Evolutionary conservation across 208 protist genomes (phyloP).

Genomic region (Crithidia expoeki): DNA sequence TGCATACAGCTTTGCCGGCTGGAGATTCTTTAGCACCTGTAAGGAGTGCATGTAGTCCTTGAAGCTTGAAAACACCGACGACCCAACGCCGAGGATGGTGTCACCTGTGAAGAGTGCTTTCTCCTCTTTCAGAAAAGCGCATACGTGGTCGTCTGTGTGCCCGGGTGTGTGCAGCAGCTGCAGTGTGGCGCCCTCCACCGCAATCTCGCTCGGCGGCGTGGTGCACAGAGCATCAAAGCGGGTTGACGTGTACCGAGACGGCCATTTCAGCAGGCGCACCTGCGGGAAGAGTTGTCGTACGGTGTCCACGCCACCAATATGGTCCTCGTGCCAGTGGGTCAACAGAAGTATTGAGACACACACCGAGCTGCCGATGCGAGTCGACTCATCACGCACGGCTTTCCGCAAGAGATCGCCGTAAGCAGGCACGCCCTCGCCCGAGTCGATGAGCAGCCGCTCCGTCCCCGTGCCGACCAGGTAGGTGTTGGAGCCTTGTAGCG

Average conservation of each 20-base stretch:
- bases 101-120: slow-evolving; percentile 67
- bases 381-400: slow-evolving; percentile 29
- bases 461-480: slow-evolving; percentile 66
- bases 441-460: slow-evolving; percentile 62
- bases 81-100: slow-evolving; percentile 60
- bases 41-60: slow-evolving; percentile 66
- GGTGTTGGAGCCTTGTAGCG: slow-evolving; percentile 76
- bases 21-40: slow-evolving; percentile 28
- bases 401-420: slow-evolving; percentile 43
- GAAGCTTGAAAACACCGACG: slow-evolving; percentile 68
- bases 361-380: slow-evolving; percentile 40
- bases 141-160: slow-evolving; percentile 76
- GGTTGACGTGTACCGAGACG: slow-evolving; percentile 31
- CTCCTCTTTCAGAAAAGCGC: slow-evolving; percentile 57
- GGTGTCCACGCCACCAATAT: slow-evolving; percentile 59
- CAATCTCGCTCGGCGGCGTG: slow-evolving; percentile 29
- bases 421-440: slow-evolving; percentile 50
- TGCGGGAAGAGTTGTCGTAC: slow-evolving; percentile 46
- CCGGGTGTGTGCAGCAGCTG: slow-evolving; percentile 55
- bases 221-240: slow-evolving; percentile 34
- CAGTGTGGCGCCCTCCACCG: slow-evolving; percentile 58
- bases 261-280: slow-evolving; percentile 53
- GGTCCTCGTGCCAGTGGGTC: slow-evolving; percentile 77
- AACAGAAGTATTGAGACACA: slow-evolving; percentile 56
- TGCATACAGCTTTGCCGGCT: slow-evolving; percentile 51